Conservation (phyloP, 2,329 filamentous ascomycete species). For the Epichloe coenophiala region DNA sequence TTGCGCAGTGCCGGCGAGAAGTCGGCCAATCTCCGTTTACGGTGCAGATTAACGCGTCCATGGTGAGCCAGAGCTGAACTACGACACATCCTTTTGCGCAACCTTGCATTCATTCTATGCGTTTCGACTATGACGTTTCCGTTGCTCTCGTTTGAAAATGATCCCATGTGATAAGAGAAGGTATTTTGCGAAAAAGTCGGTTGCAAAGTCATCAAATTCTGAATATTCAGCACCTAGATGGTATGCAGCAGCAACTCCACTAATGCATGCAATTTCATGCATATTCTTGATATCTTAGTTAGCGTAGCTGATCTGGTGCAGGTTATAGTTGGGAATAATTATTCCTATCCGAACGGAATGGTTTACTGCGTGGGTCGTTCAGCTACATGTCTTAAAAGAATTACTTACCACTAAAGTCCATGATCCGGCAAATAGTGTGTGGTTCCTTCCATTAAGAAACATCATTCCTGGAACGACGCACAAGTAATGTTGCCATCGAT, state of each 20-base stretch:
- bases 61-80: background rate
- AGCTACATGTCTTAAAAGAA: too few relatives aligned
- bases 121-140: constrained; percentile 11
- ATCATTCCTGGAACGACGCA: constrained; percentile 58
- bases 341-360: too few relatives aligned
- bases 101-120: background rate
- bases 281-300: constrained; percentile 34
- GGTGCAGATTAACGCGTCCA: too few relatives aligned
- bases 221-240: constrained; percentile 52
- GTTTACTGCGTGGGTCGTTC: background rate
- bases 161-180: constrained; percentile 31
- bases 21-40: background rate
- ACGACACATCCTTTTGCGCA: background rate
- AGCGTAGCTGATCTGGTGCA: background rate
- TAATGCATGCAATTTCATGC: constrained; percentile 58
- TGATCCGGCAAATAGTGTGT: constrained; percentile 49
- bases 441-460: constrained; percentile 52
- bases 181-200: constrained; percentile 34
- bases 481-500: constrained; percentile 49
- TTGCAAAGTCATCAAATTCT: constrained; percentile 41
- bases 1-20: too few relatives aligned
- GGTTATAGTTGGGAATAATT: background rate
- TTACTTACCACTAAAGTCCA: constrained; percentile 54
- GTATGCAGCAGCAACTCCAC: constrained; percentile 57
- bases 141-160: constrained; percentile 21